A percentile compares a stretch with the other conserved stretches of the same genome.
Conservation (phyloP, 441 rosid genomes). For the Rhodomyrtus psidioides region DNA sequence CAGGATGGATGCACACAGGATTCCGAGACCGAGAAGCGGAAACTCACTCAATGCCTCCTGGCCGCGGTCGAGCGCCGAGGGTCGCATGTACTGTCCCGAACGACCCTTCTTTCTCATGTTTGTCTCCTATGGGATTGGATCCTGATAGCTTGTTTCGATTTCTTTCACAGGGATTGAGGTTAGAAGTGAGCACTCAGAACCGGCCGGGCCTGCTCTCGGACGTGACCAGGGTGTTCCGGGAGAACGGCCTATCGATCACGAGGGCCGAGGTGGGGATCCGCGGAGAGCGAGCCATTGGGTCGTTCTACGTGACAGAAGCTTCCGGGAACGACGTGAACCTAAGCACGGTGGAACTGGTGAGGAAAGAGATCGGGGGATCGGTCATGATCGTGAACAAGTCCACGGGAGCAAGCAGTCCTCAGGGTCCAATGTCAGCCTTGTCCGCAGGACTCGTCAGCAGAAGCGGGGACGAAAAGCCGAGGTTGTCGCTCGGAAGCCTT, state of each 20-base stretch:
- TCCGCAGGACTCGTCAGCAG: conserved; percentile 13
- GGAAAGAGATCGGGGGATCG: conserved; percentile 52
- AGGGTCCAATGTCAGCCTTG: conserved; percentile 3
- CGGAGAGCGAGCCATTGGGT: conserved; percentile 47
- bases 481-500: conserved; percentile 50
- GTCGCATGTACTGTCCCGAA: conserved; percentile 30
- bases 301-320: conserved; percentile 59
- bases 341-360: conserved; percentile 36
- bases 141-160: neutral
- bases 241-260: conserved; percentile 60
- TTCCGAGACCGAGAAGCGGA: conserved; percentile 42
- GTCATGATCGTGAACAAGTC: conserved; percentile 30
- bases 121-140: neutral
- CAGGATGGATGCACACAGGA: conserved; percentile 62
- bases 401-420: conserved; percentile 13
- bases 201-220: conserved; percentile 56
- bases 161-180: conserved; percentile 45
- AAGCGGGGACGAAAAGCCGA: conserved; percentile 29
- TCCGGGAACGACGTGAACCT: conserved; percentile 39
- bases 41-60: conserved; percentile 51
- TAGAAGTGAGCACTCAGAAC: conserved; percentile 46
- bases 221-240: conserved; percentile 54
- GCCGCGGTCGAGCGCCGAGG: conserved; percentile 71
- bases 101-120: neutral
- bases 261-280: conserved; percentile 49